Percentiles rank a stretch among this genome's conserved stretches.
Evolutionary conservation across 1,284 basidiomycete genomes (phyloP).

Genomic region (Ganoderma leucocontextum): DNA sequence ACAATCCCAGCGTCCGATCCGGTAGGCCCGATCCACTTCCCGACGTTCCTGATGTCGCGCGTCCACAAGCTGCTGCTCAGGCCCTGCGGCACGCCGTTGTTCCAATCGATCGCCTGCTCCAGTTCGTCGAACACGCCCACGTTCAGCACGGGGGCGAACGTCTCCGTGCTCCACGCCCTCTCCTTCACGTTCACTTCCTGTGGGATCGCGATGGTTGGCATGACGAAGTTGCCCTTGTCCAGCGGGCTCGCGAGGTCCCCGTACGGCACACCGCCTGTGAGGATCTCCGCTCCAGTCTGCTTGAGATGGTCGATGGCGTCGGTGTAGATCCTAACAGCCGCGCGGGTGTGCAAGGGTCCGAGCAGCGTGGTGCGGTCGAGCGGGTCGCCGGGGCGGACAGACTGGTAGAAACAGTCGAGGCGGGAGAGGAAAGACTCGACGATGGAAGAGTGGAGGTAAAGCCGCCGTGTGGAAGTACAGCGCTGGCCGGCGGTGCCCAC

Average conservation of each 20-base stretch:
- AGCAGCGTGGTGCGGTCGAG: constrained; percentile 77
- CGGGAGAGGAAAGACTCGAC: constrained; percentile 79
- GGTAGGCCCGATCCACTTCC: constrained; percentile 90
- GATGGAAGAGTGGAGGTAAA: constrained; percentile 87
- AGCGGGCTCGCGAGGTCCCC: constrained; percentile 52
- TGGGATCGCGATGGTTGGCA: constrained; percentile 86
- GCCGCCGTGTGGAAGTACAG: constrained; percentile 92
- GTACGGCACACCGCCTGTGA: constrained; percentile 73
- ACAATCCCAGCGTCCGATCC: constrained; percentile 90
- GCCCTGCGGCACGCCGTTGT: constrained; percentile 93
- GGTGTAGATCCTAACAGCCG: constrained; percentile 74
- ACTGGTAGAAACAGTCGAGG: constrained; percentile 77
- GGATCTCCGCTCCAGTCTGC: constrained; percentile 76
- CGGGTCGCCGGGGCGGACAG: constrained; percentile 83
- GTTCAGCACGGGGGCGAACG: constrained; percentile 88
- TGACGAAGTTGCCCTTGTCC: constrained; percentile 83
- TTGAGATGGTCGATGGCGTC: constrained; percentile 71
- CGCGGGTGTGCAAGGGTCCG: constrained; percentile 84
- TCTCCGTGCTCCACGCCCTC: constrained; percentile 82
- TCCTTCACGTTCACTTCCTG: constrained; percentile 59
- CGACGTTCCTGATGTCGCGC: constrained; percentile 80
- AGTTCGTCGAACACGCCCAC: constrained; percentile 91
- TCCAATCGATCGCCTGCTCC: constrained; percentile 91
- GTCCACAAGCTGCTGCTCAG: constrained; percentile 94
- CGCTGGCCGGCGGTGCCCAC: constrained; percentile 95